Evolutionary conservation across 2,329 filamentous ascomycete species (phyloP).

Genomic region (Huntiella decipiens): DNA sequence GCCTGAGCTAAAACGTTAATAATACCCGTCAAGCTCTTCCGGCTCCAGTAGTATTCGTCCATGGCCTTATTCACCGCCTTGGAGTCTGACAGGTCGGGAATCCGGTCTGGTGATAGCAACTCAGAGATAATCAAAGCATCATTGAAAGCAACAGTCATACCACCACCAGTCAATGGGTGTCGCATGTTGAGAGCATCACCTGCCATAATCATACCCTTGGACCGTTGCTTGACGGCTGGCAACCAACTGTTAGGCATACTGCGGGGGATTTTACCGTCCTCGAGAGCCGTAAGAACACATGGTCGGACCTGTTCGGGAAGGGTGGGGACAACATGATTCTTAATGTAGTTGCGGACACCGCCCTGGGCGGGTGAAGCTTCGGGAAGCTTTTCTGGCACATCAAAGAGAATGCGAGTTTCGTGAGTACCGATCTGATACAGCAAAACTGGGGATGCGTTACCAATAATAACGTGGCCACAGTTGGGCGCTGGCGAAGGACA

Average conservation of each 20-base stretch:
- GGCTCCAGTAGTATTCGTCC: constrained; percentile 63
- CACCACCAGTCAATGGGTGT: constrained; percentile 90
- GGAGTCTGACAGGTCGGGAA: constrained; percentile 53
- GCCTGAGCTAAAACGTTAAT: constrained; percentile 98
- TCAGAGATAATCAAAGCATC: constrained; percentile 65
- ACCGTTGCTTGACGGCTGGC: constrained; percentile 44
- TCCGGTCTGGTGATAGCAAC: constrained; percentile 47
- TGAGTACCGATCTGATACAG: constrained; percentile 94
- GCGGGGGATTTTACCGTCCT: constrained; percentile 52
- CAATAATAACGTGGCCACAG: constrained; percentile 78
- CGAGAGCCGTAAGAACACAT: constrained; percentile 56
- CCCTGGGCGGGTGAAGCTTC: constrained; percentile 55
- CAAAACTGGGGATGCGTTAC: constrained; percentile 56
- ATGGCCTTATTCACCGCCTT: constrained; percentile 48
- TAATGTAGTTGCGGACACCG: constrained; percentile 69
- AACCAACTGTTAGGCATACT: constrained; percentile 96
- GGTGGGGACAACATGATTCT: constrained; percentile 58
- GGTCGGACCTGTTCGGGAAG: constrained; percentile 56
- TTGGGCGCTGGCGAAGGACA: constrained; percentile 54
- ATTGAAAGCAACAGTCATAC: constrained; percentile 95
- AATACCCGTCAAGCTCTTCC: constrained; percentile 65
- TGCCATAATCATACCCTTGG: constrained; percentile 53
- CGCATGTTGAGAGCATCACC: constrained; percentile 98
- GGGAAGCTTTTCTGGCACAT: constrained; percentile 62
- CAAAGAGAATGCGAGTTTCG: constrained; percentile 79